Base-by-base conservation (phyloP, 352 stramenopile species). In the Phytophthora litchii region DNA sequence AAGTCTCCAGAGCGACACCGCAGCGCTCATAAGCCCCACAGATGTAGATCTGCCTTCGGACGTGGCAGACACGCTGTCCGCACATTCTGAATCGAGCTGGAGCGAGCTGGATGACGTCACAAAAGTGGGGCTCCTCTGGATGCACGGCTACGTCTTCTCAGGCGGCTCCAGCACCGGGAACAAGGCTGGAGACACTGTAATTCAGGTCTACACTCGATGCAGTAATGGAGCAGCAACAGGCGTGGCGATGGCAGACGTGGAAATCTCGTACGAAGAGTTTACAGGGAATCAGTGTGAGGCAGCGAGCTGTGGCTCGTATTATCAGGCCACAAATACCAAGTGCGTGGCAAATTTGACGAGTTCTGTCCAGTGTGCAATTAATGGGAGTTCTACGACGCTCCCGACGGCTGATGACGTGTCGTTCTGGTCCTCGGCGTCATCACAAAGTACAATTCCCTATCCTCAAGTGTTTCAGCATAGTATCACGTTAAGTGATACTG, bases 91-190 rank as follows among this genome's bases (percentile, higher is more conserved):
- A 10, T 6, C 56, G 17, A 13, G 43, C 14, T 87, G 74, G 74
- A 55, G 16, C 34, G 36, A 55, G 7, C 60, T 87, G 44, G 42
- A 72, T 25, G 77, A 87, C 40, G 53, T 46, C 11, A 53, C 64
- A 12, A 80, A 80, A 53, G 61, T 81, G 4, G 74, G 66, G 12
- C 25, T 87, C 17, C 60, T 87, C 3, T 87, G 72, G 72, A 58
- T 53, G 16, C 60, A 87, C 21, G 77, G 74, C 2, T 84, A 81
- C 66, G 74, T 80, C 16, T 61, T 79, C 17, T 53, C 58, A 8
- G 67, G 69, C 23, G 67, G 48, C 23, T 62, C 47, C 7, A 67
- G 49, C 67, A 69, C 53, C 14, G 48, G 23, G 4, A 17, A 54
- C 25, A 55, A 55, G n/a, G 46, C 54, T 35, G 56, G 40, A 38